These are phyloP conservation scores for Hirsutella rhossiliensis DNA, from an alignment of 2,329 filamentous ascomycete genomes.

Conservation along the genomic window DNA sequence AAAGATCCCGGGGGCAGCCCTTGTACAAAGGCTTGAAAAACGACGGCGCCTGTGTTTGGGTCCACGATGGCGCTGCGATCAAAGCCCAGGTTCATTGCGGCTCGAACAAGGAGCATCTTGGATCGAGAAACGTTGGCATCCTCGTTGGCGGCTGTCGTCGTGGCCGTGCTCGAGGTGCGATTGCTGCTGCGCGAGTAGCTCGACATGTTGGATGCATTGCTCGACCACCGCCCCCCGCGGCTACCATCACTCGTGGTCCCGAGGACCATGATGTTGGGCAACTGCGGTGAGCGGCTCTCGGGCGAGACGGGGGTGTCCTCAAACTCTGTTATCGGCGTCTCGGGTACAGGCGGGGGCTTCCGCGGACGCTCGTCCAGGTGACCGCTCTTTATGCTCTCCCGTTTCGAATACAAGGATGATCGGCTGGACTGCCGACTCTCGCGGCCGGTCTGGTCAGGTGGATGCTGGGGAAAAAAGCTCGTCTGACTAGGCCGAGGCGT, in stretches of 20 bases:
- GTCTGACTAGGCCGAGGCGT: conserved; percentile 75
- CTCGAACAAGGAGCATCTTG: conserved; percentile 70
- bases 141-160: conserved; percentile 55
- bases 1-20: conserved; percentile 66
- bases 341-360: conserved; percentile 47
- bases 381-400: conserved; percentile 36
- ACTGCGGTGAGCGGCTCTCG: conserved; percentile 60
- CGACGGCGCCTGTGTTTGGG: conserved; percentile 32
- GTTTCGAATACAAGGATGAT: conserved; percentile 37
- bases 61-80: conserved; percentile 42
- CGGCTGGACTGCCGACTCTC: conserved; percentile 39
- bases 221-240: conserved; percentile 67
- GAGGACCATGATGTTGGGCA: conserved; percentile 81
- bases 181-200: conserved; percentile 63
- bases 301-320: conserved; percentile 81
- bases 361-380: conserved; percentile 34
- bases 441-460: conserved; percentile 34
- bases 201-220: conserved; percentile 66
- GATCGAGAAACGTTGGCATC: conserved; percentile 67
- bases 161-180: conserved; percentile 59
- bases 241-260: conserved; percentile 51
- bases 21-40: conserved; percentile 65
- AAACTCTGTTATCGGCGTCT: conserved; percentile 91
- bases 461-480: conserved; percentile 48
- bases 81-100: conserved; percentile 76